These are phyloP conservation scores for Penicillium soppii DNA, from an alignment of 495 filamentous ascomycete genomes.

Conservation along the genomic window DNA sequence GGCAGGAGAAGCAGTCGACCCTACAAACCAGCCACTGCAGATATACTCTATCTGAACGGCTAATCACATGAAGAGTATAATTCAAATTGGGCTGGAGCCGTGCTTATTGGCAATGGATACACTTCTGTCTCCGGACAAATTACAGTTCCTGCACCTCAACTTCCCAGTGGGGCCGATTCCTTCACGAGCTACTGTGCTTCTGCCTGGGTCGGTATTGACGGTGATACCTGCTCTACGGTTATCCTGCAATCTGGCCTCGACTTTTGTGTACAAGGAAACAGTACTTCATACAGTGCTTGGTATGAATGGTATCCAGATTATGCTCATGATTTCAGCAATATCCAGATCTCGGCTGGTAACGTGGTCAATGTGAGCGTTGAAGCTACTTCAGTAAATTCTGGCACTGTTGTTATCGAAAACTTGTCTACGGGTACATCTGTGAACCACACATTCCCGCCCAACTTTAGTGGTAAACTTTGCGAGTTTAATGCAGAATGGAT, in stretches of 20 bases:
- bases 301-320: conserved; percentile 61
- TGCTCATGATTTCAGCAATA: conserved; percentile 50
- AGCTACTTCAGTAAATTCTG: conserved; percentile 41
- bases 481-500: conserved; percentile 60
- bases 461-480: conserved; percentile 22
- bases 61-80: conserved; percentile 41
- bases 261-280: conserved; percentile 39
- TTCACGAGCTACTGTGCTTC: conserved; percentile 48
- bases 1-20: conserved; percentile 2
- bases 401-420: conserved; percentile 53
- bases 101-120: conserved; percentile 45
- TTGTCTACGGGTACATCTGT: conserved; percentile 48
- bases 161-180: conserved; percentile 37
- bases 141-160: conserved; percentile 48
- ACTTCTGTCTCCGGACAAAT: conserved; percentile 48
- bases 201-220: conserved; percentile 61
- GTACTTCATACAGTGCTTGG: conserved; percentile 51
- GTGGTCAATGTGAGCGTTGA: conserved; percentile 51
- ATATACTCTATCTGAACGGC: conserved; percentile 21
- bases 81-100: conserved; percentile 56
- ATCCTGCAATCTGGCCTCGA: conserved; percentile 60
- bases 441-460: conserved; percentile 43
- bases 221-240: conserved; percentile 49
- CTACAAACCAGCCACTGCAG: conserved; percentile 22
- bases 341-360: conserved; percentile 51